Percentiles rank a stretch among this genome's conserved stretches.
Evolutionary conservation across 495 filamentous ascomycete species (phyloP).

Genomic region (Stereocaulon alpinum): DNA sequence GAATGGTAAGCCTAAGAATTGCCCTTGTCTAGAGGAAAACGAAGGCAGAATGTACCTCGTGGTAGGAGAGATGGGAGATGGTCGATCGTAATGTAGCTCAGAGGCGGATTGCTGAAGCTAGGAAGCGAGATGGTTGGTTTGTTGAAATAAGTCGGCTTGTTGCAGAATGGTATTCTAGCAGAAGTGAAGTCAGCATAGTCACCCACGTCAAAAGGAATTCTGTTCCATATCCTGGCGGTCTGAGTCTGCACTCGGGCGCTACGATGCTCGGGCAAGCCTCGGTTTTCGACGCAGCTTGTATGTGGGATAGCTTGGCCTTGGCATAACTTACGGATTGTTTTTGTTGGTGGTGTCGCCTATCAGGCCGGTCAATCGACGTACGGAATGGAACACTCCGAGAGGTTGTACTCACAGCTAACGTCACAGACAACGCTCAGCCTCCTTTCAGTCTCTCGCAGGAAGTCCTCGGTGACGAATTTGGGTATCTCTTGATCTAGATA

Average conservation of each 20-base stretch:
- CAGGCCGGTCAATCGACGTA: neutral
- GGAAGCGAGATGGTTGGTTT: conserved; percentile 63
- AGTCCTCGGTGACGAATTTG: conserved; percentile 61
- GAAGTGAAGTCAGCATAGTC: conserved; percentile 51
- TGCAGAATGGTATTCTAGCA: conserved; percentile 64
- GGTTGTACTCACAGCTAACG: conserved; percentile 38
- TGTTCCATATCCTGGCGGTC: neutral
- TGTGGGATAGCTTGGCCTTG: neutral
- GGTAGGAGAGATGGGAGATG: conserved; percentile 83
- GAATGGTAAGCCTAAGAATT: neutral
- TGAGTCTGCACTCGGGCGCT: too few species aligned
- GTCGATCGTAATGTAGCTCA: conserved; percentile 79
- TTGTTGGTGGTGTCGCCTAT: conserved; percentile 50
- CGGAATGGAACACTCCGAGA: neutral
- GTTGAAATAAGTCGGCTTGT: conserved; percentile 68
- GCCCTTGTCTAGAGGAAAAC: neutral
- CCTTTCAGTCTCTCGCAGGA: conserved; percentile 55
- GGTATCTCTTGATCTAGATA: conserved; percentile 65
- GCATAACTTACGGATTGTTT: neutral
- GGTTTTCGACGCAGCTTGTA: neutral
- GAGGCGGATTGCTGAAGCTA: conserved; percentile 42
- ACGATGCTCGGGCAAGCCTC: too few species aligned
- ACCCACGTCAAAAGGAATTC: neutral
- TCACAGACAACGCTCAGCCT: conserved; percentile 82
- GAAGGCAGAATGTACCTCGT: neutral